phyloP scores from a whole-genome alignment of 1,139 yeast genomes.

The Pichia sp. region DNA sequence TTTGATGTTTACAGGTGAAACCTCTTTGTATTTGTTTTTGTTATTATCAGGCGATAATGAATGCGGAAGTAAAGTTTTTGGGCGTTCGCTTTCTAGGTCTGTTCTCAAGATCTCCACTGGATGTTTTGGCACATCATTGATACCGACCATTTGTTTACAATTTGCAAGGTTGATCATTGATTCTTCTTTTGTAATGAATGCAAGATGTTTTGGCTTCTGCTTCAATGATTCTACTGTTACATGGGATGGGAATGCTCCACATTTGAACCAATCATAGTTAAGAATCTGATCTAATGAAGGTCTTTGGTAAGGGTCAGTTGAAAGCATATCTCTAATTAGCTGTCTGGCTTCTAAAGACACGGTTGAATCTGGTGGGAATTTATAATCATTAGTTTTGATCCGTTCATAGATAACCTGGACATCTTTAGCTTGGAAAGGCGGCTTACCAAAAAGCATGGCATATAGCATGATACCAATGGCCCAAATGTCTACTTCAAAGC shows the following conservation, averaged over 20 bases:
- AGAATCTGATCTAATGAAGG: slow-evolving; percentile 78
- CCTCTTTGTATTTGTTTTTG: slow-evolving; percentile 79
- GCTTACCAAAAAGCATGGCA: slow-evolving; percentile 86
- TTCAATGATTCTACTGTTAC: slow-evolving; percentile 62
- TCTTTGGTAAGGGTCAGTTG: slow-evolving; percentile 74
- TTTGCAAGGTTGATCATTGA: slow-evolving; percentile 67
- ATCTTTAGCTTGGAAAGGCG: slow-evolving; percentile 96
- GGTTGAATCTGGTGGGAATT: slow-evolving; percentile 66
- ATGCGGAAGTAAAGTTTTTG: slow-evolving; percentile 71
- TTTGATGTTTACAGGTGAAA: slow-evolving; percentile 33
- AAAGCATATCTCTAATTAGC: slow-evolving; percentile 67
- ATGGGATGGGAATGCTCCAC: slow-evolving; percentile 73
- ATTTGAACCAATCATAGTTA: slow-evolving; percentile 74
- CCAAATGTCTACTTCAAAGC: slow-evolving; percentile 95
- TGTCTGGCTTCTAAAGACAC: slow-evolving; percentile 69
- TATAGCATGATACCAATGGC: slow-evolving; percentile 95
- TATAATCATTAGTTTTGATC: slow-evolving; percentile 77
- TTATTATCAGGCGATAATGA: slow-evolving; percentile 93
- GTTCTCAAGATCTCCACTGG: slow-evolving; percentile 69
- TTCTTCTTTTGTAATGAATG: slow-evolving; percentile 52
- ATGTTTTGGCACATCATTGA: slow-evolving; percentile 46
- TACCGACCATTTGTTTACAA: slow-evolving; percentile 62
- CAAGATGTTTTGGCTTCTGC: slow-evolving; percentile 53
- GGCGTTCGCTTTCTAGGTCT: slow-evolving; percentile 67
- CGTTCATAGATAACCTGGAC: slow-evolving; percentile 91